Base-by-base conservation (phyloP, 2,329 filamentous ascomycete genomes). In the Cercospora janseana region DNA sequence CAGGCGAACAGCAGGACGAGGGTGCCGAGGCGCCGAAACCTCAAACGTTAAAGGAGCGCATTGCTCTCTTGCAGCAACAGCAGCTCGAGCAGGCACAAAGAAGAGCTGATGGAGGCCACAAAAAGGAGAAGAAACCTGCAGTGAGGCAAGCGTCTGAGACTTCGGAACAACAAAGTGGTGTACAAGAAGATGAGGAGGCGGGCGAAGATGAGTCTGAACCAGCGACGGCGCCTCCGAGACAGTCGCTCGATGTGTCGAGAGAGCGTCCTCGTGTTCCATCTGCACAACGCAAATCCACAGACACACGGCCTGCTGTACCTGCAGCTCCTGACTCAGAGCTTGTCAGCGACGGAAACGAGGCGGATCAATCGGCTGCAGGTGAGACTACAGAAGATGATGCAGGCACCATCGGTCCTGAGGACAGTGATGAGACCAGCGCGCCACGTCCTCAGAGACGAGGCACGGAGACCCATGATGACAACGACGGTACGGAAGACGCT, bases 51-150 rank as follows among this genome's bases (percentile, higher is more conserved):
- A 98, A 97, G 70, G 93, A 98, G 69, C 82, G 93, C 55, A 96
- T 98, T 72, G 93, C 93, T 21, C 75, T 95, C 45, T 76, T 98
- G 12, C 93, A 98, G 69, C 92, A 88, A 66, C 90, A 97, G 68
- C 93, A 98, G 70, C 76, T 88, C 66, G 93, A 97, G 66, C 88
- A 93, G 66, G 88, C 91, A 4, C 79, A 86, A 56, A 79, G 91
- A 45, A 87, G 92, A 70, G 87, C 87, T 6, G 88, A 93, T 28
- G 81, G 85, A 12, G 78, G 78, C 15, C 77, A 84, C 68, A 89
- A 94, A 63, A 95, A 95, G 70, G 84, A 88, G 8, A 94, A 91
- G 73, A 83, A 85, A 46, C 27, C 49, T 21, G 52, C 60, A 4
- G 82, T 83, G 21, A 85, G 82, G 64, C 92, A 93, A 75, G 70